These are phyloP conservation scores for Ogataea dorogensis DNA, from an alignment of 805 yeast genomes.

Conservation along the genomic window DNA sequence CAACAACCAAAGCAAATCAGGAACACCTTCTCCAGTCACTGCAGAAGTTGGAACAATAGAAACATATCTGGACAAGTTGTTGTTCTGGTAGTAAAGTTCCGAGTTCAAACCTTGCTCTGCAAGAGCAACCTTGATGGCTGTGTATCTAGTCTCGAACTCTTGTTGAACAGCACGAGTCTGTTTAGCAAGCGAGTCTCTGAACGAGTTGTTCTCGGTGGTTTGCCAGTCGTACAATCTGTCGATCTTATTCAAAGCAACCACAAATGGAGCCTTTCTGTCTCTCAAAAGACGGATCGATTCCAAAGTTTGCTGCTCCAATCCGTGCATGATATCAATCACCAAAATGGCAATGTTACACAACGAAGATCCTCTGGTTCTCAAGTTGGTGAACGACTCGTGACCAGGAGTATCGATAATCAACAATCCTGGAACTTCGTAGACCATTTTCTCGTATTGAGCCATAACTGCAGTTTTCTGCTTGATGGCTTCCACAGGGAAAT, in stretches of 20 bases:
- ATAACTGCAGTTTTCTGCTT: conserved; percentile 88
- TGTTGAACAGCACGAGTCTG: conserved; percentile 85
- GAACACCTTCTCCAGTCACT: conserved; percentile 99
- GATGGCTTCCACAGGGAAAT: conserved; percentile 95
- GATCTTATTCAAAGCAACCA: conserved; percentile 95
- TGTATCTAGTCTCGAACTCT: conserved; percentile 86
- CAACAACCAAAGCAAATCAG: conserved; percentile 93
- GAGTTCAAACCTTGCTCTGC: conserved; percentile 99
- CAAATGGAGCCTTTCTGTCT: conserved; percentile 96
- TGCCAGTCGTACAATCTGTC: conserved; percentile 98
- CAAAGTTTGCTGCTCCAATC: conserved; percentile 95
- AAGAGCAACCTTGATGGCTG: conserved; percentile 81
- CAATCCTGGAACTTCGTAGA: conserved; percentile 95
- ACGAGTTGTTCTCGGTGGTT: conserved; percentile 83
- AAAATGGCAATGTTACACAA: conserved; percentile 98
- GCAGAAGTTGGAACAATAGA: conserved; percentile 99
- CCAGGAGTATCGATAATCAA: conserved; percentile 98
- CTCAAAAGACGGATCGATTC: conserved; percentile 90
- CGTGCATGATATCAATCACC: conserved; percentile 99
- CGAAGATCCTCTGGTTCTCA: conserved; percentile 98
- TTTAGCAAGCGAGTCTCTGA: conserved; percentile 86
- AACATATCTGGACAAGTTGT: conserved; percentile 88
- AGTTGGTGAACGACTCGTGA: conserved; percentile 97
- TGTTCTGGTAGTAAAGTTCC: conserved; percentile 93
- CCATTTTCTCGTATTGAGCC: conserved; percentile 79